These are phyloP conservation scores for Microcyclospora pomicola DNA, from an alignment of 2,329 filamentous ascomycete species.

Conservation along the genomic window DNA sequence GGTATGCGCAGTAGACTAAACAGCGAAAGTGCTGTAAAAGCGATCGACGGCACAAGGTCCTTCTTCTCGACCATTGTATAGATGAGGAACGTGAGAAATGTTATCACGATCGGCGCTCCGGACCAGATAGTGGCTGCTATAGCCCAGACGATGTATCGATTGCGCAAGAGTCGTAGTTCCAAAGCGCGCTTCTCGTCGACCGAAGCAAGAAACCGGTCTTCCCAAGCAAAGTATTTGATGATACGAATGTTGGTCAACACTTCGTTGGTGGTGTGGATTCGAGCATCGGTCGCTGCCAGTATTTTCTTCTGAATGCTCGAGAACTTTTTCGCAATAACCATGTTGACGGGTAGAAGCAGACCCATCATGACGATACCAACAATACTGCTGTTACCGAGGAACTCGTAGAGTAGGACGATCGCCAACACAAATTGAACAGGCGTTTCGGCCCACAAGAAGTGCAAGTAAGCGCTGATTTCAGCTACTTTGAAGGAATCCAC, in stretches of 20 bases:
- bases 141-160: conserved; percentile 83
- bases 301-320: conserved; percentile 78
- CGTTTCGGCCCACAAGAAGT: conserved; percentile 86
- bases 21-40: conserved; percentile 89
- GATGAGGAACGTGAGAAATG: conserved; percentile 87
- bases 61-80: conserved; percentile 87
- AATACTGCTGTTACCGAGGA: conserved; percentile 86
- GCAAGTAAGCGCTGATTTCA: conserved; percentile 85
- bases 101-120: conserved; percentile 85
- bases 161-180: conserved; percentile 66
- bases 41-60: conserved; percentile 76
- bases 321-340: conserved; percentile 76
- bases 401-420: conserved; percentile 67
- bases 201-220: conserved; percentile 71
- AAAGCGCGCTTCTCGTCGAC: conserved; percentile 76
- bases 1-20: conserved; percentile 90
- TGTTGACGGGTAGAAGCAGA: conserved; percentile 77
- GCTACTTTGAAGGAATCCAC: conserved; percentile 98
- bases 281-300: conserved; percentile 82
- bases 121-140: conserved; percentile 91
- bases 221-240: conserved; percentile 99
- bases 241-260: conserved; percentile 94
- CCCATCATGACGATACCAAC: conserved; percentile 86
- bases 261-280: conserved; percentile 93
- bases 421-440: conserved; percentile 79